Evolutionary conservation across 768 basidiomycete species (phyloP).

Genomic region (Boletus rubescentipes): DNA sequence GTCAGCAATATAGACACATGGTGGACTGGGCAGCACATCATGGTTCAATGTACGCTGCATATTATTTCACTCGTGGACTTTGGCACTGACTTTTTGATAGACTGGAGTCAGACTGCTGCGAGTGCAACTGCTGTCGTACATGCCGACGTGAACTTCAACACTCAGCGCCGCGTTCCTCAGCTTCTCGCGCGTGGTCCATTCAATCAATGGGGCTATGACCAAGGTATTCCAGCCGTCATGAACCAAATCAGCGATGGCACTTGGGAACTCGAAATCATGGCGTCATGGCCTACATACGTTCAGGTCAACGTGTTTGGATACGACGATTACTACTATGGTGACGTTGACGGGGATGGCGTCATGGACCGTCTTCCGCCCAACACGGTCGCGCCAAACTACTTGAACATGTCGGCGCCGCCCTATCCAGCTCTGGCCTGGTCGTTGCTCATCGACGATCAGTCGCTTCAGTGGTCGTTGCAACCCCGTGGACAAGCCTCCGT

Average conservation of each 20-base stretch:
- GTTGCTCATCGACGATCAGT: constrained; percentile 73
- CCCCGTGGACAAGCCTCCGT: constrained; percentile 82
- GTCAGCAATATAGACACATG: constrained; percentile 52
- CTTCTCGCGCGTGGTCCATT: constrained; percentile 85
- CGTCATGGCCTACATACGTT: constrained; percentile 85
- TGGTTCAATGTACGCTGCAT: constrained; percentile 73
- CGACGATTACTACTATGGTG: constrained; percentile 92
- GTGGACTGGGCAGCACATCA: constrained; percentile 84
- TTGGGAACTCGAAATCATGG: constrained; percentile 90
- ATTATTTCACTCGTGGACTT: neutral
- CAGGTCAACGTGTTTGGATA: constrained; percentile 91
- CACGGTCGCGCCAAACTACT: constrained; percentile 76
- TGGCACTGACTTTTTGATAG: constrained; percentile 36
- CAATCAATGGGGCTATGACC: constrained; percentile 91
- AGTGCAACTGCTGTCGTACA: constrained; percentile 71
- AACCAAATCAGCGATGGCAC: constrained; percentile 55
- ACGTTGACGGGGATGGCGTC: constrained; percentile 81
- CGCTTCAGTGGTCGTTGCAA: constrained; percentile 72
- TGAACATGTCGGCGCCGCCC: constrained; percentile 91
- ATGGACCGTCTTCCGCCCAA: constrained; percentile 92
- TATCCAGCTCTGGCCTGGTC: constrained; percentile 88
- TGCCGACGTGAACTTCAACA: constrained; percentile 64
- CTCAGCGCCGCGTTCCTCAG: constrained; percentile 78
- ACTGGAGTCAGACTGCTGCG: constrained; percentile 71
- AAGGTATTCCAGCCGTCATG: constrained; percentile 74